A percentile compares a stretch with the other conserved stretches of the same genome.
phyloP scores from a whole-genome alignment of 2,329 filamentous ascomycete species.

The Ilyonectria destructans region DNA sequence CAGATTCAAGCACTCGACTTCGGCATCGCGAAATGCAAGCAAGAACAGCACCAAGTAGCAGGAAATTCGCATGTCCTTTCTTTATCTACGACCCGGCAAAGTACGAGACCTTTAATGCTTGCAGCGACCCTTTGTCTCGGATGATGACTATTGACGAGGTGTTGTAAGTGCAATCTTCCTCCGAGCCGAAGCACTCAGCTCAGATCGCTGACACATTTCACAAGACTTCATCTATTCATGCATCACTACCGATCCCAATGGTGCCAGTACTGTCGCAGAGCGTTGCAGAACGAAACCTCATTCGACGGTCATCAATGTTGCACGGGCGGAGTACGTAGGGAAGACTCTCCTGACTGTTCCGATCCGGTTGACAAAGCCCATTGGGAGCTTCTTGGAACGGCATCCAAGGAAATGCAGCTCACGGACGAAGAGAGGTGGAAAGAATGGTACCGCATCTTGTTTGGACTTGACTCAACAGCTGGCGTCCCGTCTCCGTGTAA shows the following conservation, averaged over 20 bases:
- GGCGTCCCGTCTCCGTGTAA: slow-evolving; percentile 48
- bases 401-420: background rate
- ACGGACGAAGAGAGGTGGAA: slow-evolving; percentile 38
- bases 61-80: background rate
- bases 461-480: slow-evolving; percentile 39
- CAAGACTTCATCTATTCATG: background rate
- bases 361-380: background rate
- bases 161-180: background rate
- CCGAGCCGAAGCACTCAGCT: background rate
- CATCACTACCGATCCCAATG: background rate
- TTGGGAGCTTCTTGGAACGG: background rate
- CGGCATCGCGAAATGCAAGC: background rate
- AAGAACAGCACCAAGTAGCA: background rate
- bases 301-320: background rate
- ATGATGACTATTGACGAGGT: background rate
- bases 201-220: too few species aligned
- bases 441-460: slow-evolving; percentile 41
- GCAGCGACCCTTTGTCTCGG: background rate
- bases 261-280: background rate
- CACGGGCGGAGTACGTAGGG: background rate
- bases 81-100: background rate
- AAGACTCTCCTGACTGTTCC: background rate
- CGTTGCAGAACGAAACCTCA: background rate
- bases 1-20: background rate
- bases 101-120: background rate